These are phyloP conservation scores for Aechmea fasciata DNA, from an alignment of 176 grass and related monocot genomes.

Conservation along the genomic window DNA sequence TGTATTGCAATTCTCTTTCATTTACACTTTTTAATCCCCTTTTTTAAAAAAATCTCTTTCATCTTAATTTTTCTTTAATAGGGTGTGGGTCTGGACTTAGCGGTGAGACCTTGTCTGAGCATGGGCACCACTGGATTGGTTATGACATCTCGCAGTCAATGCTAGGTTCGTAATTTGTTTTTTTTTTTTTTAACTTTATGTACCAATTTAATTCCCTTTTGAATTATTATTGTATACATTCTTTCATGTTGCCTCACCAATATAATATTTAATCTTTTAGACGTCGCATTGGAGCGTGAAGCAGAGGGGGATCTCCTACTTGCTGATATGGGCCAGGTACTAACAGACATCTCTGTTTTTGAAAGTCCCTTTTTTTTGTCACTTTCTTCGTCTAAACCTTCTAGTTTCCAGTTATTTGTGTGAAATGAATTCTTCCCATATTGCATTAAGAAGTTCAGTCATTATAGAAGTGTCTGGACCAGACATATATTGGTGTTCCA, in stretches of 20 bases:
- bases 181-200: background rate
- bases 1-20: background rate
- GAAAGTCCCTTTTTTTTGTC: background rate
- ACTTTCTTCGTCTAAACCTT: background rate
- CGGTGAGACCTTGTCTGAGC: conserved; percentile 71
- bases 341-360: background rate
- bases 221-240: background rate
- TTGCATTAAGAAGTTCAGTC: no score
- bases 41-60: no score
- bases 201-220: background rate
- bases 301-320: conserved; percentile 74
- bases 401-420: background rate
- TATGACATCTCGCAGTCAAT: conserved; percentile 91
- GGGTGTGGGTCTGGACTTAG: conserved; percentile 90
- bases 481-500: background rate
- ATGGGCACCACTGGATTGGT: conserved; percentile 90
- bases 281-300: conserved; percentile 76
- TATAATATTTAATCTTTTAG: conserved; percentile 14
- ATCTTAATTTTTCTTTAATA: conserved; percentile 6
- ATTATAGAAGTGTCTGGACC: background rate
- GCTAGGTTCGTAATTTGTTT: conserved; percentile 46
- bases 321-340: conserved; percentile 95
- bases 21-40: background rate
- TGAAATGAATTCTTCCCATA: no score
- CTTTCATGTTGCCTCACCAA: background rate